Evolutionary conservation across 192 early-diverging fungal genomes (phyloP).

Genomic region (Spizellomyces sp.): DNA sequence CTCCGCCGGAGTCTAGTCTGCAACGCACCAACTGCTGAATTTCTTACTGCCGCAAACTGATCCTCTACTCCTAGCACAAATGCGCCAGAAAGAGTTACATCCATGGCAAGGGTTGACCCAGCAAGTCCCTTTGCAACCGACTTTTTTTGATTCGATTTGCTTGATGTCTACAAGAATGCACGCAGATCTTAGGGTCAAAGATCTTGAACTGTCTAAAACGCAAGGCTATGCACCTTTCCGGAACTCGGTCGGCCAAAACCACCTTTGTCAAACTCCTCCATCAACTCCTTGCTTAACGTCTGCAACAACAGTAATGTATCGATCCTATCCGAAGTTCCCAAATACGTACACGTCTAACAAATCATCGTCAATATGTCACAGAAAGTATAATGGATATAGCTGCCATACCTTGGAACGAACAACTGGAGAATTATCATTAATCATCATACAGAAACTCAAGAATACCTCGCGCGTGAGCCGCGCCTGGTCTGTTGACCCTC

Average conservation of each 20-base stretch:
- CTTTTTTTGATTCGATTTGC: neutral
- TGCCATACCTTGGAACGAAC: neutral
- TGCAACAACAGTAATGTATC: conserved; percentile 21
- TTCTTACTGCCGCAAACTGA: conserved; percentile 86
- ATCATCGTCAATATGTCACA: neutral
- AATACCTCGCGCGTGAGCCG: neutral
- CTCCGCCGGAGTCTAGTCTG: neutral
- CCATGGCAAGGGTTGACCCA: neutral
- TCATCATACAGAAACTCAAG: neutral
- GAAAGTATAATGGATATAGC: too few relatives aligned
- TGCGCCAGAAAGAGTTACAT: conserved; percentile 71
- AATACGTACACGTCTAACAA: conserved; percentile 24
- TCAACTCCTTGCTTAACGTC: conserved; percentile 23
- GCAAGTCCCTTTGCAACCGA: neutral
- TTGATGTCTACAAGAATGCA: too few relatives aligned
- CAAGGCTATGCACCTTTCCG: too few relatives aligned
- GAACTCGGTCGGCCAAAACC: too few relatives aligned
- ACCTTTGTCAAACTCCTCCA: conserved; percentile 2
- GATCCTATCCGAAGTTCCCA: conserved; percentile 28
- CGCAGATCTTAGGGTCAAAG: too few relatives aligned
- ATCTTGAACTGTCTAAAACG: too few relatives aligned
- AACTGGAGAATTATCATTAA: neutral
- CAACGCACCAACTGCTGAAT: conserved; percentile 76
- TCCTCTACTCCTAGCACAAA: conserved; percentile 98
- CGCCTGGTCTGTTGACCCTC: neutral